Percentiles rank a stretch among this genome's conserved stretches.
These are phyloP conservation scores for Talaromyces sp. DNA, from an alignment of 2,329 filamentous ascomycete species.

Conservation along the genomic window DNA sequence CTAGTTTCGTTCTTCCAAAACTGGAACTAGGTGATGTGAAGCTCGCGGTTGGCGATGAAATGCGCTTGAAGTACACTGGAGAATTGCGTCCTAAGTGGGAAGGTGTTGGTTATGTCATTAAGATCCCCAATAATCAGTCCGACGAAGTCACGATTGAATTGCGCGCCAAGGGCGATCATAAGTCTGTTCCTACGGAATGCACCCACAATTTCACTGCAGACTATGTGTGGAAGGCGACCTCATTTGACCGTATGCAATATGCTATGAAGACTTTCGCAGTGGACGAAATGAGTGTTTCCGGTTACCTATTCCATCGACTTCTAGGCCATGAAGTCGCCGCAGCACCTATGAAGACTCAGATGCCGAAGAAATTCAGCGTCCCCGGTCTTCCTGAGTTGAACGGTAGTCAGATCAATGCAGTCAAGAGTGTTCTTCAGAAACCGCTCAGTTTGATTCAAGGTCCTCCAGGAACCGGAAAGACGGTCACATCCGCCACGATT, in stretches of 20 bases:
- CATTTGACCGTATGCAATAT: slow-evolving; percentile 97
- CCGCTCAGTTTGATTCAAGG: slow-evolving; percentile 95
- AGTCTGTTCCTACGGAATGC: slow-evolving; percentile 90
- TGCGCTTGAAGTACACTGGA: slow-evolving; percentile 94
- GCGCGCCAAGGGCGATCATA: slow-evolving; percentile 90
- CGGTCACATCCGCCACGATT: slow-evolving; percentile 95
- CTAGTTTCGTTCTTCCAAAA: slow-evolving; percentile 92
- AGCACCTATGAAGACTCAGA: slow-evolving; percentile 88
- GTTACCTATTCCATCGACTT: slow-evolving; percentile 96
- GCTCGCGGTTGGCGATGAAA: slow-evolving; percentile 94
- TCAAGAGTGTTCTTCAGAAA: slow-evolving; percentile 89
- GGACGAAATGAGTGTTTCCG: slow-evolving; percentile 96
- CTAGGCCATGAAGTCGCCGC: slow-evolving; percentile 92
- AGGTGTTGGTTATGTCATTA: slow-evolving; percentile 96
- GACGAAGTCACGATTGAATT: slow-evolving; percentile 95
- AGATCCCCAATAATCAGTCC: slow-evolving; percentile 98
- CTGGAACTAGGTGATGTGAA: slow-evolving; percentile 97
- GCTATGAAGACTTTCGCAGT: slow-evolving; percentile 99
- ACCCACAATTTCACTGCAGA: slow-evolving; percentile 98
- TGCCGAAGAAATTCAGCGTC: slow-evolving; percentile 95
- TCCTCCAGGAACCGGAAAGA: slow-evolving; percentile 95
- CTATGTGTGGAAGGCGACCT: slow-evolving; percentile 99
- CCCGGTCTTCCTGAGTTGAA: slow-evolving; percentile 93
- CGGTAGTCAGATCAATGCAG: slow-evolving; percentile 89
- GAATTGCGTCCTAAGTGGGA: slow-evolving; percentile 92